phyloP scores from a whole-genome alignment of 345 rosid species.

The Citrus australasica region DNA sequence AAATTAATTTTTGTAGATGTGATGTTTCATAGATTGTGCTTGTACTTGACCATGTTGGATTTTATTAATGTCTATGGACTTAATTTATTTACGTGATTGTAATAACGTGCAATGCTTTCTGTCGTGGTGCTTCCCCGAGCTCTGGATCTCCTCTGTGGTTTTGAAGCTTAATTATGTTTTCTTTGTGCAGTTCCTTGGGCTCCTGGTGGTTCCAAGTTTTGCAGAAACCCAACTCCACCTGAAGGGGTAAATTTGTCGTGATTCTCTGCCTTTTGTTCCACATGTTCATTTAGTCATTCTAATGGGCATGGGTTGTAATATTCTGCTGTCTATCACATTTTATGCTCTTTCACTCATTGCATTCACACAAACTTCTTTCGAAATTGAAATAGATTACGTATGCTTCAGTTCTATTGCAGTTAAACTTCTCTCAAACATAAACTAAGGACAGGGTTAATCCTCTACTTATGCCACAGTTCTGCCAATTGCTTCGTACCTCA shows the following conservation, averaged over 20 bases:
- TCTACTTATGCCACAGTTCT: neutral
- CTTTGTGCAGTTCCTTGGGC: conserved; percentile 90
- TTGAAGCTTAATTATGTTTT: conserved; percentile 18
- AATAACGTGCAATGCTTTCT: neutral
- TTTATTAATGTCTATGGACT: neutral
- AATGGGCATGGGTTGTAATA: neutral
- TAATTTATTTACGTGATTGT: neutral
- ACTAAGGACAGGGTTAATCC: neutral
- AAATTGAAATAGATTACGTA: neutral
- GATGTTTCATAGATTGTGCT: neutral
- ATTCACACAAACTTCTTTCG: neutral
- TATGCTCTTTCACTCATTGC: neutral
- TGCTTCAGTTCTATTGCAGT: neutral
- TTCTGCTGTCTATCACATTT: neutral
- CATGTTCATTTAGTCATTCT: neutral
- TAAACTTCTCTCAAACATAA: neutral
- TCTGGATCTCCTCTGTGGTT: neutral
- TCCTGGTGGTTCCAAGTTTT: conserved; percentile 94
- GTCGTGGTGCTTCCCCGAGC: neutral
- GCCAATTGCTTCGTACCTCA: neutral
- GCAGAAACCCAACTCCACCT: conserved; percentile 95
- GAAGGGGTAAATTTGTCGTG: conserved; percentile 56
- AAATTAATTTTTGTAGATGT: neutral
- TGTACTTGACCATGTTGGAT: neutral
- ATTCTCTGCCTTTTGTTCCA: neutral